Conservation (phyloP, 768 basidiomycete genomes). For the Boletellus ananiceps region DNA sequence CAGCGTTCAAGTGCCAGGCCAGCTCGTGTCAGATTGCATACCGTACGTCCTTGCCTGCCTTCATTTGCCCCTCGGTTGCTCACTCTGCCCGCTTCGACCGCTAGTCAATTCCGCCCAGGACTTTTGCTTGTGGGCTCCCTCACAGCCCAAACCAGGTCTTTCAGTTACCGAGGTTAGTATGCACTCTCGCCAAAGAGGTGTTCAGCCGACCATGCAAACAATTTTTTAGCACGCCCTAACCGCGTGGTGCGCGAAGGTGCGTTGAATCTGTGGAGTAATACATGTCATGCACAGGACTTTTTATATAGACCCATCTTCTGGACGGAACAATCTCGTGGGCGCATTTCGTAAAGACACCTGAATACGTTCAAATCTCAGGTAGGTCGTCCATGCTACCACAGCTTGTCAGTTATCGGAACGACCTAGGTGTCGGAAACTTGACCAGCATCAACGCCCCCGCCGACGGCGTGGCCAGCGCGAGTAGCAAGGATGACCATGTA, state of each 20-base stretch:
- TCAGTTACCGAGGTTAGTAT: conserved; percentile 52
- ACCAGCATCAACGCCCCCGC: conserved; percentile 60
- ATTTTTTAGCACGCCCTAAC: conserved; percentile 41
- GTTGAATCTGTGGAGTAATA: conserved; percentile 4
- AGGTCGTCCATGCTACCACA: conserved; percentile 17
- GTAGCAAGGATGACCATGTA: conserved; percentile 53
- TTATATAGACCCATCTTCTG: conserved; percentile 59
- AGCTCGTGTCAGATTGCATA: conserved; percentile 62
- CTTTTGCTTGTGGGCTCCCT: conserved; percentile 51
- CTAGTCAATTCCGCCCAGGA: conserved; percentile 55
- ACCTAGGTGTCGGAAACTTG: conserved; percentile 60
- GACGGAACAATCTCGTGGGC: conserved; percentile 64
- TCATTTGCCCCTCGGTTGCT: neutral
- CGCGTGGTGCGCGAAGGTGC: conserved; percentile 48
- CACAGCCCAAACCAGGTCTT: conserved; percentile 46
- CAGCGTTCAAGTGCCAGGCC: conserved; percentile 60
- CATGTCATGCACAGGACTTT: neutral
- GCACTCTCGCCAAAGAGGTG: conserved; percentile 5
- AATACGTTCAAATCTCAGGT: conserved; percentile 71
- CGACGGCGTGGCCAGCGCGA: conserved; percentile 55
- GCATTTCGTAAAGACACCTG: conserved; percentile 69
- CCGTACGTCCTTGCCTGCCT: conserved; percentile 33
- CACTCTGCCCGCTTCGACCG: neutral
- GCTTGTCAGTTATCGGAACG: conserved; percentile 18
- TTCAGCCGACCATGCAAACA: conserved; percentile 12